Conservation (phyloP, 2,329 filamentous ascomycete species). For the Drechslera avenae region DNA sequence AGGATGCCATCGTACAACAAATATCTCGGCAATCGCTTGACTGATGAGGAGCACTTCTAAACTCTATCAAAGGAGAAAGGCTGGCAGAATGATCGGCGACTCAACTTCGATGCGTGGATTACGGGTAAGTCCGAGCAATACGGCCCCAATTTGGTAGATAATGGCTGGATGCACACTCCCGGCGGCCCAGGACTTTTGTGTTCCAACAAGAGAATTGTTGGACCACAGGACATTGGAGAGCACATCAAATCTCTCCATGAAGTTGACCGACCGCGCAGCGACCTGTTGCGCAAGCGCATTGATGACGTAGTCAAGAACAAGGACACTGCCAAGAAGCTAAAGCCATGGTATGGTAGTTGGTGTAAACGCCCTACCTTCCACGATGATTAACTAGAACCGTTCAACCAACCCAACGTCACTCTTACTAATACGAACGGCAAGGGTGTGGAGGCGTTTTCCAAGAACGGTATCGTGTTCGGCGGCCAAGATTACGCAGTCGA, state of each 20-base stretch:
- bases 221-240: neutral
- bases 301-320: slow-evolving; percentile 54
- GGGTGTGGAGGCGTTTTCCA: slow-evolving; percentile 50
- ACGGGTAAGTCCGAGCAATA: slow-evolving; percentile 8
- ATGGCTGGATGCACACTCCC: slow-evolving; percentile 53
- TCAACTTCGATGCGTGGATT: slow-evolving; percentile 39
- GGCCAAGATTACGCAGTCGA: neutral
- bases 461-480: neutral
- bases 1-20: slow-evolving; percentile 57
- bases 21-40: slow-evolving; percentile 32
- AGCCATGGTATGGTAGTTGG: slow-evolving; percentile 63
- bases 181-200: slow-evolving; percentile 26
- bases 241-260: neutral
- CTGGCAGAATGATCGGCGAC: slow-evolving; percentile 59
- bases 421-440: slow-evolving; percentile 65
- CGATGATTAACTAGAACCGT: slow-evolving; percentile 62
- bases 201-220: slow-evolving; percentile 15
- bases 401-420: slow-evolving; percentile 64
- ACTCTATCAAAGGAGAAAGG: slow-evolving; percentile 38
- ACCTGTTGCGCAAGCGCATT: neutral
- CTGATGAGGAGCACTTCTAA: slow-evolving; percentile 13
- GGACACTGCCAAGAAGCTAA: slow-evolving; percentile 58
- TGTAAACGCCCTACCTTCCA: slow-evolving; percentile 69
- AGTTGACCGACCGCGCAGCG: neutral
- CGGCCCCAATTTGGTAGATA: slow-evolving; percentile 52